Base-by-base conservation (phyloP, 208 protist species). In the Leishmania mexicana region DNA sequence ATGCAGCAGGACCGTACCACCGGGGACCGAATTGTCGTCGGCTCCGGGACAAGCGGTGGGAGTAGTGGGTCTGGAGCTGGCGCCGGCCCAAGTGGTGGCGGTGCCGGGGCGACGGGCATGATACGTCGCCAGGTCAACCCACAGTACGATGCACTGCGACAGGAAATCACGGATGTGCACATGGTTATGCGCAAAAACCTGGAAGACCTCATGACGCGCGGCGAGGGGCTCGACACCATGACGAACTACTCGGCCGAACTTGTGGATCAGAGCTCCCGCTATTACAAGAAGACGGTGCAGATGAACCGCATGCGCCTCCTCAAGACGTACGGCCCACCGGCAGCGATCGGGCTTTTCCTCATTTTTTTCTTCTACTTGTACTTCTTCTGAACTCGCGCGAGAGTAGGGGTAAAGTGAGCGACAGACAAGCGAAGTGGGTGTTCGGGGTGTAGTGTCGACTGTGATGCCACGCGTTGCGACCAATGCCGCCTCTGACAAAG, bases 111-210 rank as follows among this genome's bases (percentile, higher is more conserved):
- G 38, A 80, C 28, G 40, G 83, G 79, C n/a, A 73, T 76, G 67
- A 87, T 85, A n/a, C 92, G 95, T 6, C 86, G 93, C 3, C 89
- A 96, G 73, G 90, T 92, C 8, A 96, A 94, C 76, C 83, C 89
- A 6, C 87, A 95, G 65, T 96, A 96, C 81, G 92, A 96, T 77
- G 88, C 86, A 24, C 81, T 98, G 31, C 83, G 90, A 53, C 88
- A 96, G 78, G 94, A 98, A 75, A 84, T 98, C 31, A 96, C 90
- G 10, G 95, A 97, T 83, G 95, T 97, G 78, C 95, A 97, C 81
- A 90, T 95, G 85, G 94, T 98, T 49, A 97, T 98, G 88, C 94
- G 94, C 28, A 95, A 96, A 67, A 98, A 98, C 67, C 79, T 97
- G 15, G 94, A 97, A 75, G 95, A 98, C 83, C 84, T 98, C 24